Conservation (phyloP, 2,329 filamentous ascomycete species). For the Fusarium bulbicola region DNA sequence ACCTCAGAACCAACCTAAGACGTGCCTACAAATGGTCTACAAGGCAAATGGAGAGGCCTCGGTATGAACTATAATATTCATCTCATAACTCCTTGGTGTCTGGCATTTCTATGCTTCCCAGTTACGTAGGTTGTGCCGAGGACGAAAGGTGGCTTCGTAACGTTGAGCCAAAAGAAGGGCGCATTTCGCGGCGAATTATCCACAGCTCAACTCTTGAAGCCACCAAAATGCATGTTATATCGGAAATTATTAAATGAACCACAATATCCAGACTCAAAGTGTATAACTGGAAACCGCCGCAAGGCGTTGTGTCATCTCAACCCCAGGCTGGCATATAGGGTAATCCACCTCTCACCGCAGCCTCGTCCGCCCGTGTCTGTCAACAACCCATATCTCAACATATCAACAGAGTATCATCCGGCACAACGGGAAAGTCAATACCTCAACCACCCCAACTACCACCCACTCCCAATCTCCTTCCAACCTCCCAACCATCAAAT, state of each 20-base stretch:
- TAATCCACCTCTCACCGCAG: not conserved
- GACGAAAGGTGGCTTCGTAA: accelerated
- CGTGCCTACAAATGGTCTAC: not conserved
- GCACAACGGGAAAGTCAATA: not conserved
- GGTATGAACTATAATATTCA: accelerated
- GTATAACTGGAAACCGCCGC: accelerated
- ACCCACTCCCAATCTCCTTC: not conserved
- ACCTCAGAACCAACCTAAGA: not conserved
- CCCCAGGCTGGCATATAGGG: not conserved
- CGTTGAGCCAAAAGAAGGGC: not conserved
- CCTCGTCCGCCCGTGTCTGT: not conserved
- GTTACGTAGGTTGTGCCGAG: accelerated
- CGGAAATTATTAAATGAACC: accelerated
- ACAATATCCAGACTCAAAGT: accelerated
- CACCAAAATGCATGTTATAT: too few relatives aligned
- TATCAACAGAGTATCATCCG: not conserved
- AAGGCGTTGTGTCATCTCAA: not conserved
- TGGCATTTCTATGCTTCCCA: accelerated
- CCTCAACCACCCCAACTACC: not conserved
- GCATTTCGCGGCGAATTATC: accelerated
- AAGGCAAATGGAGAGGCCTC: not conserved
- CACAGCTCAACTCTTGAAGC: not conserved
- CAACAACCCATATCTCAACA: not conserved
- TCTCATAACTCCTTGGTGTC: accelerated
- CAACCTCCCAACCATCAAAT: not conserved